A percentile compares a stretch with the other conserved stretches of the same genome.
These are phyloP conservation scores for Lactarius akahatsu DNA, from an alignment of 768 basidiomycete species.

Conservation along the genomic window DNA sequence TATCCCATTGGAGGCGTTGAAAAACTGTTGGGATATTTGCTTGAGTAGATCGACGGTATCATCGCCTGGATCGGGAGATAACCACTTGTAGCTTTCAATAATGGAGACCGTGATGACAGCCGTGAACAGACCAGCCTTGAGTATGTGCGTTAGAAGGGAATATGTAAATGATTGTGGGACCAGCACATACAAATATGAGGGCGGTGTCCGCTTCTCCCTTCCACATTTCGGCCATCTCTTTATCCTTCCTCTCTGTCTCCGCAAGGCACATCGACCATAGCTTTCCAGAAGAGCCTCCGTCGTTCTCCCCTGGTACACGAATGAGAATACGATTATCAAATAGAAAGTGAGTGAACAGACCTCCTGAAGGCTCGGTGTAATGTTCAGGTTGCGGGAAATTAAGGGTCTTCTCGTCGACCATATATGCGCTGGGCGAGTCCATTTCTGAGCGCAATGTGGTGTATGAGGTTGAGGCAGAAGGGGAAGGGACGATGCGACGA, in stretches of 20 bases:
- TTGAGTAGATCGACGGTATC: background rate
- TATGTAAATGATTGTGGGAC: background rate
- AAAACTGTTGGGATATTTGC: background rate
- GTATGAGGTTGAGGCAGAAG: no score
- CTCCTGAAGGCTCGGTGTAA: background rate
- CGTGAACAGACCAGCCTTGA: conserved; percentile 25
- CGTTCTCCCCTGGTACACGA: background rate
- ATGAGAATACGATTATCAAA: background rate
- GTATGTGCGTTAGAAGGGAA: background rate
- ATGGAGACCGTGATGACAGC: conserved; percentile 19
- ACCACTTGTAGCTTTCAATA: conserved; percentile 18
- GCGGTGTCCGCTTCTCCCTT: conserved; percentile 12
- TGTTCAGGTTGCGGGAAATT: background rate
- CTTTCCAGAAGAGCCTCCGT: conserved; percentile 7
- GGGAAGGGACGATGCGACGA: no score
- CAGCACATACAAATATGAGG: conserved; percentile 17
- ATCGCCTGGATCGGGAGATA: conserved; percentile 12
- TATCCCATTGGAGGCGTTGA: conserved; percentile 4
- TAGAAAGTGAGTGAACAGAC: background rate
- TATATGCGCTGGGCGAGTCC: no score
- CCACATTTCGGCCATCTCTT: conserved; percentile 6
- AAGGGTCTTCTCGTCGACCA: no score
- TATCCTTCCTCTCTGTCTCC: conserved; percentile 11
- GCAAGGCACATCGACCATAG: conserved; percentile 16
- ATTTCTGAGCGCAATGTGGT: no score